phyloP scores from a whole-genome alignment of 306 rosid species.

The Lathyrus sativus region DNA sequence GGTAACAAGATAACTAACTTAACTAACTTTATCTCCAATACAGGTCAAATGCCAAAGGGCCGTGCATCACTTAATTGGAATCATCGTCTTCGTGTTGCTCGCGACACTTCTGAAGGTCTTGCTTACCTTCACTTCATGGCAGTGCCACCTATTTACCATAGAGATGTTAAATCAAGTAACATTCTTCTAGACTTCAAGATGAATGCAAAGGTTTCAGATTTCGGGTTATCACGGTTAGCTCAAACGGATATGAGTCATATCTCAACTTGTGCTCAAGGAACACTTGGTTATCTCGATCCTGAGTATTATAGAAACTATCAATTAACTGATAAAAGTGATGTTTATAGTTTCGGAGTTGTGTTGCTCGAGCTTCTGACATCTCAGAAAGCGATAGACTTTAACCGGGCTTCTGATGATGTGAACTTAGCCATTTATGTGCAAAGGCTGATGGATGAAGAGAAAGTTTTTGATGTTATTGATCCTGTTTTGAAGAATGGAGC shows the following conservation, averaged over 20 bases:
- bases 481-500: conserved; percentile 59
- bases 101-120: conserved; percentile 66
- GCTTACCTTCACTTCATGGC: conserved; percentile 78
- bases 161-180: conserved; percentile 81
- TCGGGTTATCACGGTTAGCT: conserved; percentile 69
- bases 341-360: conserved; percentile 75
- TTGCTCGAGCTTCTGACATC: conserved; percentile 68
- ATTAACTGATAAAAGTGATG: conserved; percentile 72
- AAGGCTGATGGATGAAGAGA: conserved; percentile 61
- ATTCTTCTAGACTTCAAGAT: conserved; percentile 58
- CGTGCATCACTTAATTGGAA: conserved; percentile 49
- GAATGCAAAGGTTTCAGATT: conserved; percentile 74
- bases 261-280: conserved; percentile 83
- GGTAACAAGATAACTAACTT: neutral
- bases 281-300: conserved; percentile 76
- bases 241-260: conserved; percentile 80
- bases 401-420: conserved; percentile 66
- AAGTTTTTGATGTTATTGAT: conserved; percentile 60
- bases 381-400: conserved; percentile 75
- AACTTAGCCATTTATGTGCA: conserved; percentile 76
- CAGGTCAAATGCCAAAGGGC: conserved; percentile 35
- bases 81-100: conserved; percentile 64
- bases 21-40: neutral
- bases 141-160: conserved; percentile 78
- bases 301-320: conserved; percentile 75